phyloP scores from a whole-genome alignment of 1,139 yeast species.

The Meyerozyma carpophila region DNA sequence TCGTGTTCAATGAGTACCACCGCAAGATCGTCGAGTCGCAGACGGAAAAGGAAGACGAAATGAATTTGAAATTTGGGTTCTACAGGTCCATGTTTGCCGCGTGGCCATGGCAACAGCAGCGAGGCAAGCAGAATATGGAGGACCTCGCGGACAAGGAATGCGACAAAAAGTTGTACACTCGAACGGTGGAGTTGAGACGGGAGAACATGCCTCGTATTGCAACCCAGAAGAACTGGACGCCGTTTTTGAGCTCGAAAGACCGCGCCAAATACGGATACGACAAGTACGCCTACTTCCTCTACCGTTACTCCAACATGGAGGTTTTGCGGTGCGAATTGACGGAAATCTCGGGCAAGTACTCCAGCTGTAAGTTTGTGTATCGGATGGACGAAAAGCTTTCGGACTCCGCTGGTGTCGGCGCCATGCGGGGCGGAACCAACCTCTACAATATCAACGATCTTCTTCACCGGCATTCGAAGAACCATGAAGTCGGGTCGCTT shows the following conservation, averaged over 20 bases:
- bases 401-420: background rate
- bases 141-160: background rate
- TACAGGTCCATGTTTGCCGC: conserved; percentile 3
- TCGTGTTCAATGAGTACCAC: conserved; percentile 4
- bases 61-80: conserved; percentile 7
- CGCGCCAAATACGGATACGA: conserved; percentile 12
- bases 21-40: background rate
- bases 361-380: conserved; percentile 1
- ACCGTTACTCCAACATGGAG: conserved; percentile 24
- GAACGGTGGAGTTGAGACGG: background rate
- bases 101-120: conserved; percentile 4
- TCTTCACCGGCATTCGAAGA: background rate
- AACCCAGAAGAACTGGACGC: conserved; percentile 29
- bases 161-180: background rate
- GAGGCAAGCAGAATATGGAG: conserved; percentile 2
- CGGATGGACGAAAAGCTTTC: background rate
- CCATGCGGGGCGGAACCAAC: conserved; percentile 2
- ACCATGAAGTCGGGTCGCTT: background rate
- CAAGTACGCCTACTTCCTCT: conserved; percentile 19
- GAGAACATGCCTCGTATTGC: conserved; percentile 1
- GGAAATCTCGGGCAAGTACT: background rate
- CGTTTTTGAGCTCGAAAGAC: conserved; percentile 17
- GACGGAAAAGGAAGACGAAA: conserved; percentile 32
- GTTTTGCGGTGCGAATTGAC: conserved; percentile 20
- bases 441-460: background rate